phyloP scores from a whole-genome alignment of 345 rosid genomes.

The Bruguiera parviflora region DNA sequence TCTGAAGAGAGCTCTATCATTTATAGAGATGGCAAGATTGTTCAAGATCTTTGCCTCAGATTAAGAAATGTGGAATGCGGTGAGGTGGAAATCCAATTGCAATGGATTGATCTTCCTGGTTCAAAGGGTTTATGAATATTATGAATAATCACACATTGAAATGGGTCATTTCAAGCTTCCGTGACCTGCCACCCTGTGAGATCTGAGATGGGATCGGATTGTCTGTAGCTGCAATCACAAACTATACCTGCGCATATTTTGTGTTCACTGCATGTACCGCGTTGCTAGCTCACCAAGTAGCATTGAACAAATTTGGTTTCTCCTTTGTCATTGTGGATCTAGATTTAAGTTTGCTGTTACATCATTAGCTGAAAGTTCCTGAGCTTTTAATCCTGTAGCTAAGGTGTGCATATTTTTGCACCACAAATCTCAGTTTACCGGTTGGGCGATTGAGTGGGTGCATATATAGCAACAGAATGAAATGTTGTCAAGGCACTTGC shows the following conservation, averaged over 20 bases:
- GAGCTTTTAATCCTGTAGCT: background rate
- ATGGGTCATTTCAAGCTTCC: conserved; percentile 3
- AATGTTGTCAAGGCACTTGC: too few relatives aligned
- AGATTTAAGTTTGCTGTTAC: background rate
- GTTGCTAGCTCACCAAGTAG: background rate
- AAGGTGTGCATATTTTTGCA: too few relatives aligned
- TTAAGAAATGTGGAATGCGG: conserved; percentile 57
- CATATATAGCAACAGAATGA: too few relatives aligned
- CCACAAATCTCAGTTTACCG: too few relatives aligned
- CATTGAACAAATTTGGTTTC: conserved; percentile 8
- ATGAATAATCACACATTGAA: background rate
- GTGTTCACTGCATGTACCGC: background rate
- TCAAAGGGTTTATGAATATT: conserved; percentile 14
- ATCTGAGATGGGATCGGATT: background rate
- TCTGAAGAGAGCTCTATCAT: conserved; percentile 51
- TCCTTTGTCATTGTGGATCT: background rate
- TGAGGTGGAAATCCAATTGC: conserved; percentile 60
- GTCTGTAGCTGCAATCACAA: background rate
- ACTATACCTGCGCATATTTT: background rate
- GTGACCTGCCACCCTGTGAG: background rate
- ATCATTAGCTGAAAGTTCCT: background rate
- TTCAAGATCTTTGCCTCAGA: conserved; percentile 54
- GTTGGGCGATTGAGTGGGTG: too few relatives aligned
- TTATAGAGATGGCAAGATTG: conserved; percentile 44
- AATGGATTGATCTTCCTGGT: conserved; percentile 73